Evolutionary conservation across 768 basidiomycete species (phyloP), one percentile per base, ranked within the genome.

Genomic region (Leccinum sublutescens): DNA sequence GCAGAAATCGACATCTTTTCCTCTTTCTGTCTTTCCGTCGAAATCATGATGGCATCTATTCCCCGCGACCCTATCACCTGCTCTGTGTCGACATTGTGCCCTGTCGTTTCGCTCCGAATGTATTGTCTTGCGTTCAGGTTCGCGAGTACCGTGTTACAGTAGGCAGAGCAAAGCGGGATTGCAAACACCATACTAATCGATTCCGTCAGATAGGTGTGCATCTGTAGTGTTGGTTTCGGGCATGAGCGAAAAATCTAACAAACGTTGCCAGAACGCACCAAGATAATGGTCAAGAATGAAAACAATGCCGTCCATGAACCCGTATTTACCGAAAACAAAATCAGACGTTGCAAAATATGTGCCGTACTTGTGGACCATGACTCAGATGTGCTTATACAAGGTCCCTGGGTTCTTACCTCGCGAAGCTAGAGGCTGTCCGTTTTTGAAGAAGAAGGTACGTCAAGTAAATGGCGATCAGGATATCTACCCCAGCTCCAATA

Each of bases 301-400:
- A 67, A 71, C 0, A 80, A 79, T 57, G 85, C 83, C 11, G 83
- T 76, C 14, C 79, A 80, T 17, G 85, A 76, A 1, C 82, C 76
- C 0, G 50, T 58, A 2, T 66, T 66, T 15, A 68, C 47, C 0
- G 59, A 50, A 14, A 68, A 66, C 5, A 66, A 27, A 2, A 31
- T 40, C 3, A 68, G 50, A 25, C 57, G 57, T 33, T 59, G 59
- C 12, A 68, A 36, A 17, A 54, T 25, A 47, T 54, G 34, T 6
- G 25, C 19, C 4, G 57, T 65, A 2, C 66, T 67, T 56, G 33
- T 9, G 8, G 1, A 15, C 10, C 21, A 33, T 31, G 8, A 25
- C 21, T 63, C 48, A 58, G 23, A 17, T 36, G 7, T 3, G 14
- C n/a, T 49, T 17, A 38, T 7, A 31, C 33, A 15, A 11, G 8